Conservation (phyloP, 192 early-diverging fungal species). For the Allomyces arbusculus region DNA sequence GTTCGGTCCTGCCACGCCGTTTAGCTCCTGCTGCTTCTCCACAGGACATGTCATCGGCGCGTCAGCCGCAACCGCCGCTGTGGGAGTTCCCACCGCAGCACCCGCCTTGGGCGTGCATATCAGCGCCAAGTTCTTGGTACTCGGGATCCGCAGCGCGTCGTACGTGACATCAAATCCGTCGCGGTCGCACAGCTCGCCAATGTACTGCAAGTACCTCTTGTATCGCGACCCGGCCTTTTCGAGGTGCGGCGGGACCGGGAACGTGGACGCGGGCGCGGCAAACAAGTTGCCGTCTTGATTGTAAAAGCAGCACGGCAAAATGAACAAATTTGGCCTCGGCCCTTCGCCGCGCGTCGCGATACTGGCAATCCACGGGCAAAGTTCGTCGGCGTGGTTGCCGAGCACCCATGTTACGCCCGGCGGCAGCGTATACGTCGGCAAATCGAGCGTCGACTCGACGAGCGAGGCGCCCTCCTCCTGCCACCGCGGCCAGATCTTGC, state of each 20-base stretch:
- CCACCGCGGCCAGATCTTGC: conserved; percentile 45
- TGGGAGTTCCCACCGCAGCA: too few species aligned
- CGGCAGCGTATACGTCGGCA: neutral
- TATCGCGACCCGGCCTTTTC: conserved; percentile 37
- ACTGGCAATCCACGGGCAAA: conserved; percentile 67
- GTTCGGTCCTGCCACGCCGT: too few species aligned
- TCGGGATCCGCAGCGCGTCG: conserved; percentile 54
- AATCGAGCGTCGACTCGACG: neutral
- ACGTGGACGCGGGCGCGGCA: neutral
- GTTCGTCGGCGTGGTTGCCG: conserved; percentile 76
- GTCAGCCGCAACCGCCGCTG: too few species aligned
- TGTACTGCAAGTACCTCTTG: conserved; percentile 42
- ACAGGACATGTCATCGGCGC: too few species aligned
- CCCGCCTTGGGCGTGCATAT: conserved; percentile 22
- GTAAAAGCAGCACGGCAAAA: conserved; percentile 62
- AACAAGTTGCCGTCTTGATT: conserved; percentile 44
- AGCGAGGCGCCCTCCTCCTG: neutral
- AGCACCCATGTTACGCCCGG: conserved; percentile 49
- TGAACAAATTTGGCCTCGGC: conserved; percentile 18
- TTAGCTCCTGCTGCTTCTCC: too few species aligned
- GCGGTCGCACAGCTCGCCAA: conserved; percentile 21
- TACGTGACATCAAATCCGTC: conserved; percentile 39
- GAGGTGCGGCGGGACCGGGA: conserved; percentile 6
- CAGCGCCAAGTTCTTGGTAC: conserved; percentile 57
- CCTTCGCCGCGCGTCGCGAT: conserved; percentile 17